Conservation (phyloP, 352 stramenopile species). For the Pythium graminicola region DNA sequence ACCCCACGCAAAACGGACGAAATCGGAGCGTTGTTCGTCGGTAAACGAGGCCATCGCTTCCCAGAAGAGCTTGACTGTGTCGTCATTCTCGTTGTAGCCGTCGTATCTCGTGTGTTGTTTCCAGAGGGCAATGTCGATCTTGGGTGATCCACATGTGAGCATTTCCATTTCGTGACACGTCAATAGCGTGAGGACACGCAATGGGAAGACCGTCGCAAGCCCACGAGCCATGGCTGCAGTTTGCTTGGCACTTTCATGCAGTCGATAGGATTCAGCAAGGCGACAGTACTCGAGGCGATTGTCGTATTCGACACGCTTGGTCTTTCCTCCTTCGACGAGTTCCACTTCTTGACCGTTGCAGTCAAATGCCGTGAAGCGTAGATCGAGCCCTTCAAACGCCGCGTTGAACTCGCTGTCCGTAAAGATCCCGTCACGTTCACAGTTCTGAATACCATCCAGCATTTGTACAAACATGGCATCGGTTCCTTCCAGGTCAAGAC, state of each 20-base stretch:
- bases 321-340: constrained; percentile 64
- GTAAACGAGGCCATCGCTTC: constrained; percentile 81
- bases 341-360: constrained; percentile 81
- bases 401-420: constrained; percentile 71
- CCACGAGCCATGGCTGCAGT: constrained; percentile 72
- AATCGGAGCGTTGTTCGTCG: constrained; percentile 85
- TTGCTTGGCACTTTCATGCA: constrained; percentile 72
- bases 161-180: constrained; percentile 90
- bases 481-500: constrained; percentile 81
- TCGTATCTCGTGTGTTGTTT: constrained; percentile 86
- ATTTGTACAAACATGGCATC: constrained; percentile 89
- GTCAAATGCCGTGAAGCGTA: constrained; percentile 77
- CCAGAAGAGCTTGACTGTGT: constrained; percentile 88
- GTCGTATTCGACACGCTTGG: constrained; percentile 65
- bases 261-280: constrained; percentile 67
- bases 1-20: constrained; percentile 93
- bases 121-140: constrained; percentile 87
- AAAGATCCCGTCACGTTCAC: constrained; percentile 74
- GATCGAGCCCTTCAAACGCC: constrained; percentile 69
- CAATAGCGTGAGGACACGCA: constrained; percentile 82
- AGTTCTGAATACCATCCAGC: constrained; percentile 80
- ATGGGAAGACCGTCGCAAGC: constrained; percentile 77
- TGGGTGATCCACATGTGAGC: constrained; percentile 86
- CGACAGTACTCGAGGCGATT: constrained; percentile 84
- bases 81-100: constrained; percentile 77